These are phyloP conservation scores for Amylocystis lapponica DNA, from an alignment of 768 basidiomycete species.

Conservation along the genomic window DNA sequence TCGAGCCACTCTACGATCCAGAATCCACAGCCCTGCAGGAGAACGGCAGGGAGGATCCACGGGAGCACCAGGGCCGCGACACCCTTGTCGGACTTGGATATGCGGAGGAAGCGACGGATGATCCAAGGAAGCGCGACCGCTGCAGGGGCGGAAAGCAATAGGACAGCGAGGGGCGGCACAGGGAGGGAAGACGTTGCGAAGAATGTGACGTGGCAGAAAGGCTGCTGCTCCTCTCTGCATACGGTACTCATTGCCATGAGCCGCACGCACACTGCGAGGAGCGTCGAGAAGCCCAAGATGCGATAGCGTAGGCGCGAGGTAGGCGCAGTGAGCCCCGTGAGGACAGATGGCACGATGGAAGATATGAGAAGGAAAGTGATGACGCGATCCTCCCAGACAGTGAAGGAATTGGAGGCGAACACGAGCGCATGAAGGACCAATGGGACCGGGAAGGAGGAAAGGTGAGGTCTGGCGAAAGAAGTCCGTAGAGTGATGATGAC, in stretches of 20 bases:
- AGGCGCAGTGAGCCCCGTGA: slow-evolving; percentile 64
- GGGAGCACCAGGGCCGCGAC: slow-evolving; percentile 61
- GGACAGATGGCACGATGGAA: slow-evolving; percentile 53
- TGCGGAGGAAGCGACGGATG: slow-evolving; percentile 50
- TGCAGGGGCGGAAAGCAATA: slow-evolving; percentile 51
- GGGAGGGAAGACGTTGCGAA: slow-evolving; percentile 69
- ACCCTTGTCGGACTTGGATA: slow-evolving; percentile 71
- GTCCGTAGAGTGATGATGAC: slow-evolving; percentile 40
- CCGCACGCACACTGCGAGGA: slow-evolving; percentile 65
- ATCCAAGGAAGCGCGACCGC: slow-evolving; percentile 53
- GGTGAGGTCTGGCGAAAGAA: slow-evolving; percentile 17
- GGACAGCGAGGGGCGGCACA: slow-evolving; percentile 53
- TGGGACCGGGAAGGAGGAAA: slow-evolving; percentile 34
- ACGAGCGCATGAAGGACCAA: slow-evolving; percentile 65
- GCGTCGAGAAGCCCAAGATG: slow-evolving; percentile 64
- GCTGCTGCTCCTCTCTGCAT: slow-evolving; percentile 92
- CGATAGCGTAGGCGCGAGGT: slow-evolving; percentile 63
- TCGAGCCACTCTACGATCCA: slow-evolving; percentile 86
- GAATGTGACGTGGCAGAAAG: slow-evolving; percentile 87
- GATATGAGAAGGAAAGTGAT: slow-evolving; percentile 68
- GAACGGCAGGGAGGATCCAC: slow-evolving; percentile 47
- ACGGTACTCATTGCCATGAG: slow-evolving; percentile 79
- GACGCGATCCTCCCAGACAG: slow-evolving; percentile 93
- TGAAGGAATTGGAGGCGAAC: slow-evolving; percentile 93
- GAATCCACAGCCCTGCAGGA: slow-evolving; percentile 54